Base-by-base conservation (phyloP, 495 filamentous ascomycete genomes). In the Talaromyces ruber region DNA sequence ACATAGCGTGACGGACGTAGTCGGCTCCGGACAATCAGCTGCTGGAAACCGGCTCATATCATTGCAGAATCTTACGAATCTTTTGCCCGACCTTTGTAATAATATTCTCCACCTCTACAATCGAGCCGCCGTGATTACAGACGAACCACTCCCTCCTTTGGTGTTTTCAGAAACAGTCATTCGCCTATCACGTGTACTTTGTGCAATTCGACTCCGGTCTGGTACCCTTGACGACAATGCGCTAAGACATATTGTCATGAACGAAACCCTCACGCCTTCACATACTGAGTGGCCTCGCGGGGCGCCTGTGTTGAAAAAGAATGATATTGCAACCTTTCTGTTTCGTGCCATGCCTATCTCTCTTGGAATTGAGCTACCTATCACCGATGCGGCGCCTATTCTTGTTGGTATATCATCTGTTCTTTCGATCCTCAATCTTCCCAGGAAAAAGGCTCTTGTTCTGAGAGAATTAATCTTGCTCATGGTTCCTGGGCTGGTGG, bases 401-500 rank as follows among this genome's bases (percentile, higher is more conserved):
- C 82, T 97, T 9, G 87, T 91, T 57, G 95, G 92, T 18, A 90
- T 97, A 60, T 84, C 91, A n/a, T 88, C 88, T 43, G 82, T 96
- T 39, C 77, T 96, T 24, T 87, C 90, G 24, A 72, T 81, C 21
- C 73, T 98, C 22, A 91, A 89, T 11, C 82, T 91, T 59, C 82
- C 89, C 54, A 81, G 94, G 61, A 96, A 96, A 71, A 95, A 95
- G 70, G 92, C 88, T 2, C 83, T 97, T 65, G 82, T 97, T 2
- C 77, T 96, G 62, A 86, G 87, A 64, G 93, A 97, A 67, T 80
- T 96, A 59, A 77, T 98, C 7, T 83, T 84, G n/a, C 84, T 90
- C 30, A 78, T 97, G 61, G 88, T 94, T 59, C 88, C 88, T 60
- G 90, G 87, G 1, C 77, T 98, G 29, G 87, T 96, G n/a, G 90